A percentile compares a stretch with the other conserved stretches of the same genome.
Evolutionary conservation across 225 moss, liverwort and hornwort species (phyloP).

Genomic region (Marchantia polymorpha): DNA sequence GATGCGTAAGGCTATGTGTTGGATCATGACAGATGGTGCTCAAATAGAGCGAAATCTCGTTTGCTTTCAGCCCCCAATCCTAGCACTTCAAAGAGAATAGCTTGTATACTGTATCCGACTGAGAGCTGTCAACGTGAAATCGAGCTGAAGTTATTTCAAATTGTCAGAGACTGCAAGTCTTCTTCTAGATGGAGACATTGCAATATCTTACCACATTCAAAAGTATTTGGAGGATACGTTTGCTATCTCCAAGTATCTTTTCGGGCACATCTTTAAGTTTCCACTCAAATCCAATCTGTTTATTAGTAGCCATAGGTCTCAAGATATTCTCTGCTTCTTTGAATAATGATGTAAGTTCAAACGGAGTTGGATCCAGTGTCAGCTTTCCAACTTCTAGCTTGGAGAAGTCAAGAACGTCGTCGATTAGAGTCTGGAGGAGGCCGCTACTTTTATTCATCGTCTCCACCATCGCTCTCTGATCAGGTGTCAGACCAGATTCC

Average conservation of each 20-base stretch:
- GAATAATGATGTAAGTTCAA: constrained; percentile 33
- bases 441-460: constrained; percentile 82
- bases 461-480: constrained; percentile 73
- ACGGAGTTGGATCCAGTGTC: constrained; percentile 49
- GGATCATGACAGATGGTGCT: not conserved
- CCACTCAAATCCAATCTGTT: constrained; percentile 38
- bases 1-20: not conserved
- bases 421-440: constrained; percentile 77
- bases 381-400: constrained; percentile 92
- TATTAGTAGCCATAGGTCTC: constrained; percentile 40
- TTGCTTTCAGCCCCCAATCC: not conserved
- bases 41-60: not conserved
- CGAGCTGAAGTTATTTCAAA: not conserved
- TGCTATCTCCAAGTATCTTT: constrained; percentile 40
- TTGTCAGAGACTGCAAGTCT: not conserved
- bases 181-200: not conserved
- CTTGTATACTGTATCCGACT: not conserved
- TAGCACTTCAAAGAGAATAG: not conserved
- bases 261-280: constrained; percentile 26
- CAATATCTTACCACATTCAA: constrained; percentile 39
- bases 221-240: constrained; percentile 45
- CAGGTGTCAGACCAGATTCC: constrained; percentile 31
- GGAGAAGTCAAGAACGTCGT: constrained; percentile 86
- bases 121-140: not conserved
- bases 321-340: constrained; percentile 46